Percentiles rank a stretch among this genome's conserved stretches.
These are phyloP conservation scores for Thalassiosira livingstoniorum DNA, from an alignment of 352 stramenopile species.

Conservation along the genomic window DNA sequence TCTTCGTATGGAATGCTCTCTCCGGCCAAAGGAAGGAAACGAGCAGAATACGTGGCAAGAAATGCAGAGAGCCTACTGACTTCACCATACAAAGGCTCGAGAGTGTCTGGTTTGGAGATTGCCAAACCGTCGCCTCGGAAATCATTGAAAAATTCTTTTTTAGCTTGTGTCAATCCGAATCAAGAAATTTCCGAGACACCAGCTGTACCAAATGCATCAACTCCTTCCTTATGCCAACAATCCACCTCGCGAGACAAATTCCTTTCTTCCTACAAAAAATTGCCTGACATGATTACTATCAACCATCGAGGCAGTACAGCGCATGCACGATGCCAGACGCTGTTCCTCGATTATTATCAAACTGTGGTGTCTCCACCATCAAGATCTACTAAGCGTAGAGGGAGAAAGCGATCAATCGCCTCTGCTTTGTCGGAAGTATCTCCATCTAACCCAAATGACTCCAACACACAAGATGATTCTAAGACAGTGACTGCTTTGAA, in stretches of 20 bases:
- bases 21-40: slow-evolving; percentile 15
- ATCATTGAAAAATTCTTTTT: slow-evolving; percentile 7
- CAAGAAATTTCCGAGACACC: slow-evolving; percentile 31
- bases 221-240: slow-evolving; percentile 13
- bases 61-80: background rate
- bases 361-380: too few species aligned
- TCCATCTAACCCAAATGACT: background rate
- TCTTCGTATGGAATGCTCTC: too few species aligned
- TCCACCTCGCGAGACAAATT: slow-evolving; percentile 36
- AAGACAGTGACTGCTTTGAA: slow-evolving; percentile 19
- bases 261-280: slow-evolving; percentile 32
- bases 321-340: slow-evolving; percentile 1
- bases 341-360: slow-evolving; percentile 53
- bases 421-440: background rate
- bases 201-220: background rate
- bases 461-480: background rate
- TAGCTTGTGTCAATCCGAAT: background rate
- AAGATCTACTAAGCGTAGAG: slow-evolving; percentile 26
- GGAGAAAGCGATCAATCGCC: background rate
- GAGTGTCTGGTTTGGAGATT: slow-evolving; percentile 47
- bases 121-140: too few species aligned
- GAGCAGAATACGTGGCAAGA: background rate
- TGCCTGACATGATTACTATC: slow-evolving; percentile 9
- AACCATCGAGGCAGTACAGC: slow-evolving; percentile 24
- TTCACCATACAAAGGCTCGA: slow-evolving; percentile 40